Percentiles rank a stretch among this genome's conserved stretches.
phyloP scores from a whole-genome alignment of 2,329 filamentous ascomycete species.

The Hypoxylon sp. region DNA sequence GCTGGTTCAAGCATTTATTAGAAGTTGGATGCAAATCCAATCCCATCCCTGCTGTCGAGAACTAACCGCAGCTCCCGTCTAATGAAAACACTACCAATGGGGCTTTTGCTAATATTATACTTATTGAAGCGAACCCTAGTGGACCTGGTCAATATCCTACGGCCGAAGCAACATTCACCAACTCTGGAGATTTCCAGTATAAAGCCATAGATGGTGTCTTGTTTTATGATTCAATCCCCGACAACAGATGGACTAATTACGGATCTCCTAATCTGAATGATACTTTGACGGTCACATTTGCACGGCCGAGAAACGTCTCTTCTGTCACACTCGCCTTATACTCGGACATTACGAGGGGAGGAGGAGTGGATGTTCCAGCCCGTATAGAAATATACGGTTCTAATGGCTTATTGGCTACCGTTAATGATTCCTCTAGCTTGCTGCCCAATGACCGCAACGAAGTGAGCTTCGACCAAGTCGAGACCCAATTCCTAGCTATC shows the following conservation, averaged over 20 bases:
- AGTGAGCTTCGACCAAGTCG: constrained; percentile 48
- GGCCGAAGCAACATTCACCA: constrained; percentile 56
- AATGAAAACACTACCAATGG: neutral
- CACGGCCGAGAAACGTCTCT: constrained; percentile 53
- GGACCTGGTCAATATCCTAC: constrained; percentile 55
- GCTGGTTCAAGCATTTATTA: neutral
- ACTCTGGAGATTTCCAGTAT: constrained; percentile 54
- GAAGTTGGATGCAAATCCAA: neutral
- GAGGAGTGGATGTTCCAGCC: constrained; percentile 51
- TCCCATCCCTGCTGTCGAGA: neutral
- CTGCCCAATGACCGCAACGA: constrained; percentile 51
- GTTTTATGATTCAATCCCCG: constrained; percentile 57
- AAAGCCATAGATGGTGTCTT: constrained; percentile 61
- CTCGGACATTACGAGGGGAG: constrained; percentile 54
- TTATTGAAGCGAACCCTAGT: constrained; percentile 54
- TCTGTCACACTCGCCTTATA: constrained; percentile 55
- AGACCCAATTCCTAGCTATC: constrained; percentile 53
- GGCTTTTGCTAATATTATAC: constrained; percentile 13
- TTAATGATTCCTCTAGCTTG: constrained; percentile 41
- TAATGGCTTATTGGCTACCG: constrained; percentile 39
- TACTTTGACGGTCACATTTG: constrained; percentile 55
- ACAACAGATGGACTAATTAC: constrained; percentile 60
- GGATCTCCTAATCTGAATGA: constrained; percentile 54
- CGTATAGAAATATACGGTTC: constrained; percentile 51
- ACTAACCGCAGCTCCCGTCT: neutral